phyloP scores from a whole-genome alignment of 805 yeast species.

The Candida succiphila region DNA sequence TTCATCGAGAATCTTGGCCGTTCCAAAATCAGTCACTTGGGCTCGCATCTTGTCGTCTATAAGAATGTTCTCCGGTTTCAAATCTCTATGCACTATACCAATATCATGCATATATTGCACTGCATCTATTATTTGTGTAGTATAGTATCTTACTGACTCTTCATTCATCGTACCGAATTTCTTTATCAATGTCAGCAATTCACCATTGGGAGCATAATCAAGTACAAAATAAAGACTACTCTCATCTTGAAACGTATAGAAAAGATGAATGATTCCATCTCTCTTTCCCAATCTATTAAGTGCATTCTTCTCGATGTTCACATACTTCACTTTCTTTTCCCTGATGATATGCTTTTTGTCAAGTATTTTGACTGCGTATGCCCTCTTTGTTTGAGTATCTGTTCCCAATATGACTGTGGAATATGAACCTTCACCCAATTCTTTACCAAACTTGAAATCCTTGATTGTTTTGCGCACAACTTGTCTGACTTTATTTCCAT shows the following conservation, averaged over 20 bases:
- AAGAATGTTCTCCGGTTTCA: conserved; percentile 75
- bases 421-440: conserved; percentile 92
- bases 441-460: conserved; percentile 82
- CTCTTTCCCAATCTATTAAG: conserved; percentile 55
- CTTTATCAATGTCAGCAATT: conserved; percentile 56
- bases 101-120: conserved; percentile 60
- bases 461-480: conserved; percentile 49
- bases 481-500: conserved; percentile 43
- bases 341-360: conserved; percentile 71
- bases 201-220: conserved; percentile 77
- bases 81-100: conserved; percentile 75
- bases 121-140: conserved; percentile 69
- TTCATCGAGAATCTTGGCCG: conserved; percentile 63
- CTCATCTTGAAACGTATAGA: conserved; percentile 75
- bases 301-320: conserved; percentile 74
- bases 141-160: conserved; percentile 55
- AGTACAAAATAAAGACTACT: conserved; percentile 62
- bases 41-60: conserved; percentile 51
- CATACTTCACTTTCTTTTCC: conserved; percentile 79
- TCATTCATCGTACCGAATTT: conserved; percentile 64
- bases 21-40: conserved; percentile 77
- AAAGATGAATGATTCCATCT: conserved; percentile 56
- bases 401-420: conserved; percentile 86
- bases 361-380: conserved; percentile 69
- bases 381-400: conserved; percentile 51